Percentiles rank a stretch among this genome's conserved stretches.
phyloP scores from a whole-genome alignment of 176 grass and related monocot species.

The Zea mays region DNA sequence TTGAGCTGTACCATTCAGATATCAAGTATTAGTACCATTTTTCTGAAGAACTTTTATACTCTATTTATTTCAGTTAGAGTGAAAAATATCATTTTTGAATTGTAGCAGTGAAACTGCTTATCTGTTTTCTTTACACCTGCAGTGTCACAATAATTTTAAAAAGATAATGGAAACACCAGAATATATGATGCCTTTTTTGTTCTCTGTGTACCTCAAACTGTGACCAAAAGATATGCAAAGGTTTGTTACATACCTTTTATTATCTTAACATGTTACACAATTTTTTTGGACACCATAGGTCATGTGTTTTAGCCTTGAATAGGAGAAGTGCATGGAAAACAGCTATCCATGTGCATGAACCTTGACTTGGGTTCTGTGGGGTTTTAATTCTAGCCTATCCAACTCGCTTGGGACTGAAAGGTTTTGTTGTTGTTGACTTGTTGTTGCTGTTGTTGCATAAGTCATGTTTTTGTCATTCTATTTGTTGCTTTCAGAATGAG shows the following conservation, averaged over 20 bases:
- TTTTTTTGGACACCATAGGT: background rate
- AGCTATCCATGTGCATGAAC: no score
- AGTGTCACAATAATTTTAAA: background rate
- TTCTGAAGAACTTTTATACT: background rate
- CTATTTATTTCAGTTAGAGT: background rate
- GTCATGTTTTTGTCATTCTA: conserved; percentile 8
- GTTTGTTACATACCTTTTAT: background rate
- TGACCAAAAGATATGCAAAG: conserved; percentile 14
- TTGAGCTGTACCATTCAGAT: background rate
- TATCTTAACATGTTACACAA: background rate
- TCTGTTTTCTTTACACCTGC: conserved; percentile 23
- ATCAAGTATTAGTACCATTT: background rate
- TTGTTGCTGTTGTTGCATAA: no score
- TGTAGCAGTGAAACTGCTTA: conserved; percentile 6
- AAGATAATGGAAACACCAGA: background rate
- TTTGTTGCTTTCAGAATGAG: conserved; percentile 51
- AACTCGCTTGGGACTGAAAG: no score
- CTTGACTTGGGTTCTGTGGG: no score
- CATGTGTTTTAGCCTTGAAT: no score
- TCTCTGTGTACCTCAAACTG: background rate
- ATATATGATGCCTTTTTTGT: background rate
- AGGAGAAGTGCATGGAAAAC: no score
- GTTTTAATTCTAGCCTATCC: no score
- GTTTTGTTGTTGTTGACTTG: no score
- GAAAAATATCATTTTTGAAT: background rate